A percentile compares a stretch with the other conserved stretches of the same genome.
Conservation (phyloP, 306 rosid genomes). For the Glycine tomentella region DNA sequence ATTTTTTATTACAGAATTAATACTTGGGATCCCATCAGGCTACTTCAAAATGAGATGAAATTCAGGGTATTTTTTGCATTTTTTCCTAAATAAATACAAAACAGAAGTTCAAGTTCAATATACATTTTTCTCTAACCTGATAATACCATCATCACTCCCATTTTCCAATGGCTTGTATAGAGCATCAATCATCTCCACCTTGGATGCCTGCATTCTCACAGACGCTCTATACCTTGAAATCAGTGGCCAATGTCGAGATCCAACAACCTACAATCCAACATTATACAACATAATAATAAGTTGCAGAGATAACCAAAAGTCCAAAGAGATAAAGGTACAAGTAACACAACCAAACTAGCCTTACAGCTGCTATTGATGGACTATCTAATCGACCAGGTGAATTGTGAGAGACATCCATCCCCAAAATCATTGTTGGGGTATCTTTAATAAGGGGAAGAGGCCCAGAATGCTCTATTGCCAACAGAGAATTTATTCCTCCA, state of each 20-base stretch:
- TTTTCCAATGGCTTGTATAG: slow-evolving; percentile 79
- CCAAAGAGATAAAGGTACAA: slow-evolving; percentile 35
- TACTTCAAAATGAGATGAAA: not conserved
- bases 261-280: slow-evolving; percentile 75
- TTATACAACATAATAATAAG: slow-evolving; percentile 38
- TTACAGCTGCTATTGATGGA: slow-evolving; percentile 93
- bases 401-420: slow-evolving; percentile 94
- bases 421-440: slow-evolving; percentile 88
- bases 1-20: not conserved
- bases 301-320: slow-evolving; percentile 22
- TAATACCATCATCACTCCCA: slow-evolving; percentile 85
- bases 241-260: slow-evolving; percentile 86
- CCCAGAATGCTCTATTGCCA: slow-evolving; percentile 79
- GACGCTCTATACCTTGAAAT: slow-evolving; percentile 95
- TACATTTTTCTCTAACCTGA: slow-evolving; percentile 63
- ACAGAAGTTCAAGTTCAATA: not conserved
- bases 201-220: slow-evolving; percentile 81
- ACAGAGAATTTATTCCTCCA: slow-evolving; percentile 90
- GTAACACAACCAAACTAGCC: slow-evolving; percentile 22
- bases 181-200: slow-evolving; percentile 86
- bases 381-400: slow-evolving; percentile 72
- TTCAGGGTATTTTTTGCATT: slow-evolving; percentile 2
- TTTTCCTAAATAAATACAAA: slow-evolving; percentile 17
- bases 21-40: not conserved
- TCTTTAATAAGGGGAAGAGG: slow-evolving; percentile 74